Conservation (phyloP, 2,329 filamentous ascomycete species). For the Trichophyton benhamiae region DNA sequence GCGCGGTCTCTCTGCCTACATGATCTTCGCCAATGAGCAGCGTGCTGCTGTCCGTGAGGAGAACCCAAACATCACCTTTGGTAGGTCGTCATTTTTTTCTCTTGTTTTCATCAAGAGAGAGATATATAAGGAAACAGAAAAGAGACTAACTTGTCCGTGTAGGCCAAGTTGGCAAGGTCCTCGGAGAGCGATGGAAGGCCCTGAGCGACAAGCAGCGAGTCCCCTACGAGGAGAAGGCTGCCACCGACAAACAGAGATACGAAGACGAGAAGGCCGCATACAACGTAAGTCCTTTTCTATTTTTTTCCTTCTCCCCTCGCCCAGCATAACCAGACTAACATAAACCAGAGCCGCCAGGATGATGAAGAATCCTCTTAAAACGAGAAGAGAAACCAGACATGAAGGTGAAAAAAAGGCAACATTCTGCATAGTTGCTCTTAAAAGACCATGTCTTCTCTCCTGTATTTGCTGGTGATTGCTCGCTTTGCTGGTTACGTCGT, state of each 20-base stretch:
- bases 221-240: constrained; percentile 95
- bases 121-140: neutral
- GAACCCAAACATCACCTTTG: constrained; percentile 95
- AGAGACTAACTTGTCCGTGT: constrained; percentile 6
- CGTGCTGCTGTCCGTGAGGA: constrained; percentile 96
- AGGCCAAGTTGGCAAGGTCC: constrained; percentile 95
- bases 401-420: neutral
- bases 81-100: constrained; percentile 37
- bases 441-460: neutral
- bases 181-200: constrained; percentile 98
- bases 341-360: constrained; percentile 9
- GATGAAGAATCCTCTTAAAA: constrained; percentile 15
- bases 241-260: constrained; percentile 96
- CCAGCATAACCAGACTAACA: neutral
- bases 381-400: neutral
- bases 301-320: neutral
- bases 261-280: constrained; percentile 95
- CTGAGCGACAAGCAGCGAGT: constrained; percentile 82
- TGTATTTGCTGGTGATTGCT: neutral
- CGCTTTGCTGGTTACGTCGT: constrained; percentile 1
- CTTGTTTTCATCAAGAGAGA: neutral
- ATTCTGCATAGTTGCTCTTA: neutral
- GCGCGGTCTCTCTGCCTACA: constrained; percentile 98
- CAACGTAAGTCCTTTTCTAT: constrained; percentile 52
- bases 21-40: constrained; percentile 99